phyloP scores from a whole-genome alignment of 352 stramenopile species.

The Aphanomyces cochlioides region DNA sequence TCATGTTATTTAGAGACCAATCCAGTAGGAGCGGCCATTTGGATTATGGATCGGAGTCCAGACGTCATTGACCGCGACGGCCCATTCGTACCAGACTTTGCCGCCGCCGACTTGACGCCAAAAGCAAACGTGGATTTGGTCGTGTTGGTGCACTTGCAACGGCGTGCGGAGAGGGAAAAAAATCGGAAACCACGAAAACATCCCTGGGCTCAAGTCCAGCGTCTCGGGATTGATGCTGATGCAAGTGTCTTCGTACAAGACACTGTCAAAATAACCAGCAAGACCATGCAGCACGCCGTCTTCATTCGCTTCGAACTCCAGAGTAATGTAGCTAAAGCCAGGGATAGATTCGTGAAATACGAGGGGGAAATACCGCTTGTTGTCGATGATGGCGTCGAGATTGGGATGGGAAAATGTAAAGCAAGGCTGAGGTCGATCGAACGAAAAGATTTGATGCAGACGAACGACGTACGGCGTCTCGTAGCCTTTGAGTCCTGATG shows the following conservation, averaged over 20 bases:
- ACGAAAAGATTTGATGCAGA: conserved; percentile 87
- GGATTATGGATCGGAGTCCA: conserved; percentile 93
- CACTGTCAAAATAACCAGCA: conserved; percentile 93
- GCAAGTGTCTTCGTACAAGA: conserved; percentile 91
- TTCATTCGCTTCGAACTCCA: conserved; percentile 52
- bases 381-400: conserved; percentile 66
- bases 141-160: conserved; percentile 70
- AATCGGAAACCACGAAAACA: conserved; percentile 99
- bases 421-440: conserved; percentile 82
- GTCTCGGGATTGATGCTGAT: conserved; percentile 94
- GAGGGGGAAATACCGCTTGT: conserved; percentile 49
- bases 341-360: background rate
- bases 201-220: conserved; percentile 88
- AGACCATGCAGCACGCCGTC: conserved; percentile 91
- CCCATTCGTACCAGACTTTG: conserved; percentile 99
- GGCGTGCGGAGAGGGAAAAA: conserved; percentile 95
- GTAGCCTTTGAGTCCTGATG: conserved; percentile 63
- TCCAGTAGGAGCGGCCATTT: conserved; percentile 94
- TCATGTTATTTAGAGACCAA: conserved; percentile 75
- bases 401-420: conserved; percentile 95
- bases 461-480: conserved; percentile 98
- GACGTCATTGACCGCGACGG: conserved; percentile 53
- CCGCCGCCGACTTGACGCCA: conserved; percentile 87
- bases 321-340: conserved; percentile 35
- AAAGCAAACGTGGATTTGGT: conserved; percentile 86